Percentiles rank a stretch among this genome's conserved stretches.
phyloP scores from a whole-genome alignment of 1,139 yeast genomes.

The Lizanozyma gosingica region DNA sequence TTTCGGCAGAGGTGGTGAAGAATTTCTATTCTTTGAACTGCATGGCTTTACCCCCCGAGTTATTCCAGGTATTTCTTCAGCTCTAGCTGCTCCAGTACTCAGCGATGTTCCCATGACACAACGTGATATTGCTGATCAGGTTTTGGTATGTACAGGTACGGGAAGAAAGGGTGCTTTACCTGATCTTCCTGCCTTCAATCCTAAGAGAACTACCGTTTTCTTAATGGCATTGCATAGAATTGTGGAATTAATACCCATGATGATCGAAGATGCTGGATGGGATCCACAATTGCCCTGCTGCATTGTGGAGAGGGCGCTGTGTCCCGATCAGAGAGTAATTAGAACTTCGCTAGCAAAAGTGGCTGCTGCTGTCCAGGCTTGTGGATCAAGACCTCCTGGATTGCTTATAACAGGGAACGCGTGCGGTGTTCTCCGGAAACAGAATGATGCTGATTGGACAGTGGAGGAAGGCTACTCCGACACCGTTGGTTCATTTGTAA shows the following conservation, averaged over 20 bases:
- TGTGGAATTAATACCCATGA: conserved; percentile 51
- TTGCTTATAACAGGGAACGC: conserved; percentile 75
- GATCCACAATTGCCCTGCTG: conserved; percentile 68
- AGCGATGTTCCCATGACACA: conserved; percentile 88
- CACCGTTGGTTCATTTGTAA: not conserved
- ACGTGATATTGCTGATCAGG: conserved; percentile 88
- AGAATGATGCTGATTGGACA: conserved; percentile 32
- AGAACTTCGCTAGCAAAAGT: conserved; percentile 62
- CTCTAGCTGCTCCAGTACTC: conserved; percentile 82
- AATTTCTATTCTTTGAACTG: conserved; percentile 53
- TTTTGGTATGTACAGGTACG: conserved; percentile 88
- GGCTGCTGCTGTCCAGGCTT: conserved; percentile 64
- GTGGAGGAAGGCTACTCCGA: conserved; percentile 50
- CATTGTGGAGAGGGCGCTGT: conserved; percentile 83
- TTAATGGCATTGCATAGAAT: conserved; percentile 88
- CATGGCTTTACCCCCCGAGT: conserved; percentile 69
- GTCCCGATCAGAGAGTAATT: conserved; percentile 85
- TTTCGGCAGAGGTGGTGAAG: conserved; percentile 97
- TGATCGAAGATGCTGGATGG: conserved; percentile 54
- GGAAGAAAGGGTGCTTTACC: conserved; percentile 86
- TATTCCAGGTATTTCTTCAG: conserved; percentile 84
- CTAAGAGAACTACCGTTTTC: conserved; percentile 73
- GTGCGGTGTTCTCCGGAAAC: conserved; percentile 48
- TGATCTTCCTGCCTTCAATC: conserved; percentile 62
- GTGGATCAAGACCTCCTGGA: conserved; percentile 93